Evolutionary conservation across 2,329 filamentous ascomycete species (phyloP).

Genomic region (Talaromyces sp.): DNA sequence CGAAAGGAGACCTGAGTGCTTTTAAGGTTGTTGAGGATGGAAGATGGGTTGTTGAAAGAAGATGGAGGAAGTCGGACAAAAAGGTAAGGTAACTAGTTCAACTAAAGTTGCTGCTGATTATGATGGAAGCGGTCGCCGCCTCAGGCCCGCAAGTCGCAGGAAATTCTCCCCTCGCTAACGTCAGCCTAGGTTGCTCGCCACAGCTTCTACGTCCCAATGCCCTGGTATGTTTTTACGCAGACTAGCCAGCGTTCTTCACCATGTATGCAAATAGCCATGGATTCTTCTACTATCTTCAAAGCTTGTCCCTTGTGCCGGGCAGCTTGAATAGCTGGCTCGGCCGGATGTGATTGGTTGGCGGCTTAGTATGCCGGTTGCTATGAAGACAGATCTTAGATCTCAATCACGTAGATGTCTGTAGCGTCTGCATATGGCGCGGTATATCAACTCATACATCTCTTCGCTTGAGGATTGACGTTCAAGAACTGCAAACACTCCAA

Average conservation of each 20-base stretch:
- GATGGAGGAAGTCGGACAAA: not conserved
- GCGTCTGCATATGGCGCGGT: not conserved
- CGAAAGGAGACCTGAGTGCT: not conserved
- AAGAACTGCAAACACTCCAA: not conserved
- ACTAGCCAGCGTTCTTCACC: not conserved
- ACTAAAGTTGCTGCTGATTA: not conserved
- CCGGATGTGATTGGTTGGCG: not conserved
- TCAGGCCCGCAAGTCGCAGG: not conserved
- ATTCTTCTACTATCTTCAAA: not conserved
- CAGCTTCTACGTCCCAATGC: not conserved
- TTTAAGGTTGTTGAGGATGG: slow-evolving; percentile 3
- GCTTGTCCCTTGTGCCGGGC: too few relatives aligned
- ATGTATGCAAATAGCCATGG: not conserved
- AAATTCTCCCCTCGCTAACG: not conserved
- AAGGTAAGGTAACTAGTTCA: not conserved
- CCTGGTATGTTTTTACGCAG: not conserved
- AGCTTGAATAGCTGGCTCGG: not conserved
- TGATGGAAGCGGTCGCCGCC: slow-evolving; percentile 7
- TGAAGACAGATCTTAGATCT: not conserved
- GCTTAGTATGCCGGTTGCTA: not conserved
- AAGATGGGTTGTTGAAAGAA: slow-evolving; percentile 6
- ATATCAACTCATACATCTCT: not conserved
- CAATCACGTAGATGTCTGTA: not conserved
- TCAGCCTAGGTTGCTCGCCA: not conserved
- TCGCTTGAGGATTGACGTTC: not conserved